Base-by-base conservation (phyloP, 1,139 yeast species). In the Sugiyamaella grinbergsii region DNA sequence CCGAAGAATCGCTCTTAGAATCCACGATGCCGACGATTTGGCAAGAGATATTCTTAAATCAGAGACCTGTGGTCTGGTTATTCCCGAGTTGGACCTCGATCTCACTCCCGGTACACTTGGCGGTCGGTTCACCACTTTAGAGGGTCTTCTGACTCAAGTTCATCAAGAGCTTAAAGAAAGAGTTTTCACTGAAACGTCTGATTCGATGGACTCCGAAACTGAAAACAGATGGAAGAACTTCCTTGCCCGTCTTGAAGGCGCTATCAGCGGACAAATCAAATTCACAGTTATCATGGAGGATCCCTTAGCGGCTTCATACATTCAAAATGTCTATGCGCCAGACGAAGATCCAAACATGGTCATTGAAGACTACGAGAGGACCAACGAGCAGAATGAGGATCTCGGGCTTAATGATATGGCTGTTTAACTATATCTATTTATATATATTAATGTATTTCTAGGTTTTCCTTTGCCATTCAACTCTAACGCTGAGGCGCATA, bases 301-400 rank as follows among this genome's bases (percentile, higher is more conserved):
- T 71, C 98, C 99, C 5, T 73, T 93, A 65, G 96, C 97, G 19
- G 83, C 95, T 5, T 89, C 97, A 0, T 94, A 94, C 65, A 85
- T 94, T 58, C 99, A 94, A 72, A 94, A 94, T 66, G 95, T 91
- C 8, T 94, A 90, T 66, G 99, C 99, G 31, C 99, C 99, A 19
- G 99, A 94, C 69, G 80, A 80, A 40, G 98, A 94, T 72, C 99
- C 99, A 59, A 89, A 91, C 67, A 93, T 94, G 98, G 76, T 69
- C 33, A 79, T 87, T 58, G 96, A 85, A 70, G 96, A 91, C 55
- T 88, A 82, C 62, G 96, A 89, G 59, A 84, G 98, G 74, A 83
- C 95, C 5, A 73, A 76, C 48, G 85, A 71, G 56, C 95, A 91
- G 70, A 90, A 93, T 65, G 98, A 94, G 65, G 93, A 85, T 49